Conservation (phyloP, 2,329 filamentous ascomycete genomes). For the Nectriaceae sp. region DNA sequence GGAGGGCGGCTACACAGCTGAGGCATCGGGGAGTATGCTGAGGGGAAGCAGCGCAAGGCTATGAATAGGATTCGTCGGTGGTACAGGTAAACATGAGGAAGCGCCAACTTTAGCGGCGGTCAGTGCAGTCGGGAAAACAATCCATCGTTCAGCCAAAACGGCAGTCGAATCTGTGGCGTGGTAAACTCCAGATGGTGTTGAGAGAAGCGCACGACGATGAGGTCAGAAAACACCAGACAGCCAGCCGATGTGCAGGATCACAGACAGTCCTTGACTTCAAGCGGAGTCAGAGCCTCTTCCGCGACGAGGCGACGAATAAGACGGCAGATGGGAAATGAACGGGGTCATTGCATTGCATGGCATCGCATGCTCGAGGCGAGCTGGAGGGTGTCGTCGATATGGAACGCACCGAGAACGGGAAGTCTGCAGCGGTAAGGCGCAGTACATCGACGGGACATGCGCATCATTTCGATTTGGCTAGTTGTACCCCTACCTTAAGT, state of each 20-base stretch:
- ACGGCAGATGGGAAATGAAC: conserved; percentile 26
- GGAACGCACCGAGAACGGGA: conserved; percentile 13
- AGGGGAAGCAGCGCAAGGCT: conserved; percentile 8
- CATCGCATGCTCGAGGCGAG: conserved; percentile 2
- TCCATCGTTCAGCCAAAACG: not conserved
- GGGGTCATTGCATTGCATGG: conserved; percentile 29
- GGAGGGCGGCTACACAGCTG: conserved; percentile 24
- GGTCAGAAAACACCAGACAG: conserved; percentile 16
- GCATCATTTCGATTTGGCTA: conserved; percentile 24
- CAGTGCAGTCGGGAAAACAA: not conserved
- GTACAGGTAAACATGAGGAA: conserved; percentile 24
- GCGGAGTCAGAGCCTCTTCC: not conserved
- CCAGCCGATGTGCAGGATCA: conserved; percentile 27
- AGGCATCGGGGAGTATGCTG: conserved; percentile 3
- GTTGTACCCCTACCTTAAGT: not conserved
- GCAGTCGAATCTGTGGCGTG: not conserved
- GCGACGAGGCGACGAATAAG: conserved; percentile 2
- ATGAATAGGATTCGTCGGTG: conserved; percentile 9
- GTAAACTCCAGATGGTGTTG: conserved; percentile 2
- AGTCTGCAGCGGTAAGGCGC: conserved; percentile 15
- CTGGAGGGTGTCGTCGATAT: not conserved
- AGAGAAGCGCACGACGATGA: not conserved
- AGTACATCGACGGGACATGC: conserved; percentile 12
- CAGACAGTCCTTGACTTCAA: conserved; percentile 15
- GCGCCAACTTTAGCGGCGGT: conserved; percentile 18